These are phyloP conservation scores for Verticillium nonalfalfae DNA, from an alignment of 2,329 filamentous ascomycete genomes.

Conservation along the genomic window DNA sequence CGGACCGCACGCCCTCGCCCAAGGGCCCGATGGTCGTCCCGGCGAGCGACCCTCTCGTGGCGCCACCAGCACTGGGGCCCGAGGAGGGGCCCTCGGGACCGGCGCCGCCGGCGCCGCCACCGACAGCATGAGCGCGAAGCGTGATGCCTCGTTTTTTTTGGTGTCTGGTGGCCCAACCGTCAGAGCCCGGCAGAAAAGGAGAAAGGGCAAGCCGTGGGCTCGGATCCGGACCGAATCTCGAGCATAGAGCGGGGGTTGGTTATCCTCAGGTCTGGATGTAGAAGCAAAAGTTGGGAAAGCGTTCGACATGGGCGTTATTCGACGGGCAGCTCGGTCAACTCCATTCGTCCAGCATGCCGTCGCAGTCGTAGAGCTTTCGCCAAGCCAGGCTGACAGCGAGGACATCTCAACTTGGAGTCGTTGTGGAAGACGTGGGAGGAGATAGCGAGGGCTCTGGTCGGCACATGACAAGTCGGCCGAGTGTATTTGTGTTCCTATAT, in stretches of 20 bases:
- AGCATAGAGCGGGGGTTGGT: no score
- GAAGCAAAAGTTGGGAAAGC: no score
- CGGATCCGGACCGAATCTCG: no score
- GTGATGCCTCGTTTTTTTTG: no score
- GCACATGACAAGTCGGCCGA: background rate
- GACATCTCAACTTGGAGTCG: background rate
- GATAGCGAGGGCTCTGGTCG: background rate
- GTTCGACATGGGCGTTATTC: background rate
- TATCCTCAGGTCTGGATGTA: no score
- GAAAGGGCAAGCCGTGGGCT: no score
- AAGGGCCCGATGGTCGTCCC: slow-evolving; percentile 33
- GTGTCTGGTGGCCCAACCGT: no score
- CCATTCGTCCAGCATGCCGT: background rate
- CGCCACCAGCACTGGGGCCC: slow-evolving; percentile 3
- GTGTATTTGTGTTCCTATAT: background rate
- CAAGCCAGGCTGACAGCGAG: background rate
- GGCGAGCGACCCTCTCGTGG: background rate
- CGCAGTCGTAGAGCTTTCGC: background rate
- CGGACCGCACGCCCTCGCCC: slow-evolving; percentile 63
- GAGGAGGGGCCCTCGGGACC: slow-evolving; percentile 4
- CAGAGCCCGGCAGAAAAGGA: no score
- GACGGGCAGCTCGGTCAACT: background rate
- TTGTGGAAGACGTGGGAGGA: background rate
- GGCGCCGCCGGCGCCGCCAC: slow-evolving; percentile 8
- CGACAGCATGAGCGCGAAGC: background rate